A percentile compares a stretch with the other conserved stretches of the same genome.
These are phyloP conservation scores for Diddensiella transvaalensis DNA, from an alignment of 805 yeast genomes.

Conservation along the genomic window DNA sequence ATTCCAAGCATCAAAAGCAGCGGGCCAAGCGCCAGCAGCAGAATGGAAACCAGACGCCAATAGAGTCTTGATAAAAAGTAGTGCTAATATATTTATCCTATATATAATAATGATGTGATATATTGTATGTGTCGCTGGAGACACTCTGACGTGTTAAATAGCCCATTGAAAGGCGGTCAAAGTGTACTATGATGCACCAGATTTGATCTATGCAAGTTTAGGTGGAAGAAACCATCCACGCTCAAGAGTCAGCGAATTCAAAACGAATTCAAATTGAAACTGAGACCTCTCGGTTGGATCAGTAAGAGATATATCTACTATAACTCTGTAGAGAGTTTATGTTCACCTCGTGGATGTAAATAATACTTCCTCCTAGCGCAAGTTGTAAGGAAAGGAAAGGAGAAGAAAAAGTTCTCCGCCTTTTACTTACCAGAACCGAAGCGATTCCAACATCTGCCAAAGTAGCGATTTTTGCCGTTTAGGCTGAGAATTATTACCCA, in stretches of 20 bases:
- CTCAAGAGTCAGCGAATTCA: slow-evolving; percentile 8
- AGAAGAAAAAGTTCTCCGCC: no score
- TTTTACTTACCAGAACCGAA: no score
- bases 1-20: background rate
- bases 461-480: background rate
- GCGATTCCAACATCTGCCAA: no score
- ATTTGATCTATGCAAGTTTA: slow-evolving; percentile 10
- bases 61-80: background rate
- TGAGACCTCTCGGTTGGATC: background rate
- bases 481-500: background rate
- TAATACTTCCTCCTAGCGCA: no score
- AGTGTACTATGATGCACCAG: slow-evolving; percentile 22
- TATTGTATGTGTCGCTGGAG: slow-evolving; percentile 21
- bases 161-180: slow-evolving; percentile 1
- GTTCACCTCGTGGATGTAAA: no score
- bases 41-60: background rate
- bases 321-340: background rate
- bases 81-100: background rate
- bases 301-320: background rate
- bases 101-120: background rate
- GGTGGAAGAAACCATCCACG: background rate
- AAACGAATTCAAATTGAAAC: slow-evolving; percentile 7
- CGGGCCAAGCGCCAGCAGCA: background rate
- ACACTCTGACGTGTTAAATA: slow-evolving; percentile 17
- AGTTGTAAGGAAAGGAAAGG: no score